Evolutionary conservation across 176 grass and related monocot species (phyloP).

Genomic region (bread wheat (Triticum aestivum)): IWGSC_CS_RefSeq_v2.1 NC_057804.1:60256867-60257366

Average conservation of each 20-base stretch:
- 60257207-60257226: no score
- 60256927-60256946: not conserved
- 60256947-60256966: not conserved
- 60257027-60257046: not conserved
- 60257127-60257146: not conserved
- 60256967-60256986: not conserved
- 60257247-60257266: no score
- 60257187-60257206: no score
- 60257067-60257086: constrained; percentile 25
- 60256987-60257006: not conserved
- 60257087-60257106: not conserved
- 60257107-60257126: not conserved
- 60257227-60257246: no score
- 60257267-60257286: no score
- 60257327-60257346: no score
- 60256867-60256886: constrained; percentile 4
- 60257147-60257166: not conserved
- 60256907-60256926: not conserved
- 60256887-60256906: constrained; percentile 15
- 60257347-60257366: no score
- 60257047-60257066: not conserved
- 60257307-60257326: no score
- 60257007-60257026: not conserved
- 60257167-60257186: no score
- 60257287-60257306: no score